phyloP scores from a whole-genome alignment of 495 filamentous ascomycete genomes.

The Aspergillus biplanus region DNA sequence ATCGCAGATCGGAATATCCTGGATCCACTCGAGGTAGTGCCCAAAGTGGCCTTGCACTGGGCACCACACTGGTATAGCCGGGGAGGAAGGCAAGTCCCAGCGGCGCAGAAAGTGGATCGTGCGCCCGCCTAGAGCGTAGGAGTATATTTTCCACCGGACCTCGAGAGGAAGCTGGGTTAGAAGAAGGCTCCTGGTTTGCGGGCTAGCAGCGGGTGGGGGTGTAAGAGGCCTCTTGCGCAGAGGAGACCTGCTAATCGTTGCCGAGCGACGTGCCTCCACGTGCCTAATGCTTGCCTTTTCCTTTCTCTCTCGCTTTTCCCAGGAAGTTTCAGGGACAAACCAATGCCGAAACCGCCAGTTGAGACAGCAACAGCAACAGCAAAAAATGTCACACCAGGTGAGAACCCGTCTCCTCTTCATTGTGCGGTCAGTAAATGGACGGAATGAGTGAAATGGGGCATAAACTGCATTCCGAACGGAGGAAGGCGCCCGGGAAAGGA shows the following conservation, averaged over 20 bases:
- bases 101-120: background rate
- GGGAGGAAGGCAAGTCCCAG: background rate
- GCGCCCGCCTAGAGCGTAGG: background rate
- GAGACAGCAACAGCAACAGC: background rate
- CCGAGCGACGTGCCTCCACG: background rate
- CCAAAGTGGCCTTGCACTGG: background rate
- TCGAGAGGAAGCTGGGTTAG: background rate
- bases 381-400: background rate
- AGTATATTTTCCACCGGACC: background rate
- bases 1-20: no score
- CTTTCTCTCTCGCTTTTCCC: background rate
- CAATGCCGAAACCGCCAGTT: background rate
- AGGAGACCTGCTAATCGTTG: no score
- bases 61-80: background rate
- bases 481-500: background rate
- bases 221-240: background rate
- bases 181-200: background rate
- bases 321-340: no score
- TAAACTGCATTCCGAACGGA: background rate
- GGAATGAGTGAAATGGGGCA: background rate
- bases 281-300: background rate
- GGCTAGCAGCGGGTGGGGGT: background rate
- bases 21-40: no score
- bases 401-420: background rate
- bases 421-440: background rate